Evolutionary conservation across 345 rosid species (phyloP).

Genomic region (Melaleuca alternifolia): DNA sequence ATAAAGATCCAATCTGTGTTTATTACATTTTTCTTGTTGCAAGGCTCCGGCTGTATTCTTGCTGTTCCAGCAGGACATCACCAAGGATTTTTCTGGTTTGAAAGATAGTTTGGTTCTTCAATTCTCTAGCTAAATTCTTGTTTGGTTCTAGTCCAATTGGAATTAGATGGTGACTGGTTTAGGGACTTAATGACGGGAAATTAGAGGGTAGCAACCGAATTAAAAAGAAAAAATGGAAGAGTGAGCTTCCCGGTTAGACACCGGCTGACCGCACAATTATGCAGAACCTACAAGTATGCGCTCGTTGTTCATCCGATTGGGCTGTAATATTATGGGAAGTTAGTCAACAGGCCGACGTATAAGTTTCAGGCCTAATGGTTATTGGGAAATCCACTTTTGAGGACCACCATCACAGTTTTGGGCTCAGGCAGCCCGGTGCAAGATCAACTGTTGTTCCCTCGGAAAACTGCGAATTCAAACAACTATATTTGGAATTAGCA

Average conservation of each 20-base stretch:
- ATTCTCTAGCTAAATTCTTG: neutral
- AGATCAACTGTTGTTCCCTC: neutral
- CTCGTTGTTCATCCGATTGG: neutral
- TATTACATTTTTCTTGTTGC: neutral
- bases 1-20: too few relatives aligned
- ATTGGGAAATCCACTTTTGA: neutral
- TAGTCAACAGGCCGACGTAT: neutral
- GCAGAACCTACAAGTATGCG: too few relatives aligned
- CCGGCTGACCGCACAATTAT: too few relatives aligned
- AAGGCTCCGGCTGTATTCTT: neutral
- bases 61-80: neutral
- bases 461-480: neutral
- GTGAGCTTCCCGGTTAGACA: neutral
- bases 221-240: neutral
- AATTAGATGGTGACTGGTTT: neutral
- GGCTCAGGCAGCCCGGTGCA: neutral
- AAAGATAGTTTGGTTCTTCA: neutral
- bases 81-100: neutral
- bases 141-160: neutral
- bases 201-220: neutral
- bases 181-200: neutral
- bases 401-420: too few relatives aligned
- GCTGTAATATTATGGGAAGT: neutral
- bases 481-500: neutral
- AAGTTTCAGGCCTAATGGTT: neutral